Conservation (phyloP, 345 rosid genomes). For the Noccaea bulbosa region DNA sequence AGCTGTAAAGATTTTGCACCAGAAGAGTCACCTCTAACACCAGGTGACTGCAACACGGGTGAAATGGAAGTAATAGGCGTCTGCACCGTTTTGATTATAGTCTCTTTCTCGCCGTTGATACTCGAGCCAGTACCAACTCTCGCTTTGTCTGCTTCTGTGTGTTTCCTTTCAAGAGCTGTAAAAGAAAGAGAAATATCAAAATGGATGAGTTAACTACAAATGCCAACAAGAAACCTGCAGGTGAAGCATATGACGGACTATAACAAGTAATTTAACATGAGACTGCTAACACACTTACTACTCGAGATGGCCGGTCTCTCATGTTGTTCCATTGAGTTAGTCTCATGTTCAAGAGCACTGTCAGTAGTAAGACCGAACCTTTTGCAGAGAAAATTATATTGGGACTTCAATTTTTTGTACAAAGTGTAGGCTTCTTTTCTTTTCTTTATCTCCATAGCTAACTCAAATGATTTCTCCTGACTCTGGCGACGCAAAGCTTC, state of each 20-base stretch:
- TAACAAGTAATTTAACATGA: neutral
- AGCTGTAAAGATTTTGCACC: slow-evolving; percentile 48
- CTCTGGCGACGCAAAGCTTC: slow-evolving; percentile 51
- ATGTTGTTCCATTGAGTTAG: slow-evolving; percentile 42
- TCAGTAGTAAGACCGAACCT: slow-evolving; percentile 57
- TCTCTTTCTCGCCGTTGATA: slow-evolving; percentile 46
- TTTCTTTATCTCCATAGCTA: slow-evolving; percentile 56
- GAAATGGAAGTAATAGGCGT: slow-evolving; percentile 42
- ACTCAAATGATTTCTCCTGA: slow-evolving; percentile 50
- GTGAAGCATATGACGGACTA: slow-evolving; percentile 2
- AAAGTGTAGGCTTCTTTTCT: slow-evolving; percentile 40
- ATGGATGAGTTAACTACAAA: neutral
- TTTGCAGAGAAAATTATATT: slow-evolving; percentile 59
- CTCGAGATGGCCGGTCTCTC: slow-evolving; percentile 43
- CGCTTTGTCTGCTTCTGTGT: slow-evolving; percentile 40
- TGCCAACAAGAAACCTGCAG: slow-evolving; percentile 21
- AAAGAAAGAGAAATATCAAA: slow-evolving; percentile 22
- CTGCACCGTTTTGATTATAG: slow-evolving; percentile 46
- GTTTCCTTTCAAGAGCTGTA: slow-evolving; percentile 46
- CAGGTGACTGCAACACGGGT: slow-evolving; percentile 35
- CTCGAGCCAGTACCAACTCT: slow-evolving; percentile 46
- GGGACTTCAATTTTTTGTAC: slow-evolving; percentile 72
- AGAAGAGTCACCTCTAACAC: slow-evolving; percentile 41
- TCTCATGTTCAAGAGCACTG: slow-evolving; percentile 51
- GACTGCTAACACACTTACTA: slow-evolving; percentile 50